phyloP scores from a whole-genome alignment of 257 asterid genomes.

The Plantago elongata region DNA sequence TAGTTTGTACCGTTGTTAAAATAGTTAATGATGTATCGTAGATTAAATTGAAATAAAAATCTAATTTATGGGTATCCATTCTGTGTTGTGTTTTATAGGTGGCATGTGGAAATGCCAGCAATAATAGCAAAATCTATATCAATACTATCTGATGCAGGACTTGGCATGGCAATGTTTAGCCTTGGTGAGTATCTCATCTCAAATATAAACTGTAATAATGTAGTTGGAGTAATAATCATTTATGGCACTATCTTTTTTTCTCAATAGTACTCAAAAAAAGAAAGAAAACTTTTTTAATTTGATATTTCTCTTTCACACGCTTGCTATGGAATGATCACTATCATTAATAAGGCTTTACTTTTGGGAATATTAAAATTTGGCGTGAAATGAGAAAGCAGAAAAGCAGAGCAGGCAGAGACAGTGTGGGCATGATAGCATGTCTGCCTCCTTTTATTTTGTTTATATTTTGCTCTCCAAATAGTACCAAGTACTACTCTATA shows the following conservation, averaged over 20 bases:
- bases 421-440: slow-evolving; percentile 49
- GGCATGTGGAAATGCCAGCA: slow-evolving; percentile 95
- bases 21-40: too few species aligned
- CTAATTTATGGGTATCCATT: not conserved
- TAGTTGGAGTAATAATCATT: slow-evolving; percentile 1
- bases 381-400: slow-evolving; percentile 22
- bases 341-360: slow-evolving; percentile 12
- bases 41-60: too few species aligned
- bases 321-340: slow-evolving; percentile 8
- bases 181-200: slow-evolving; percentile 77
- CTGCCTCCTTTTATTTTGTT: slow-evolving; percentile 23
- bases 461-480: slow-evolving; percentile 3
- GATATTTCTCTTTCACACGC: slow-evolving; percentile 10
- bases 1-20: too few species aligned
- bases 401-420: slow-evolving; percentile 24
- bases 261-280: too few species aligned
- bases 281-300: too few species aligned
- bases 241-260: not conserved
- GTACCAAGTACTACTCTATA: not conserved
- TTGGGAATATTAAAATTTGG: slow-evolving; percentile 15
- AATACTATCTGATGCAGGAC: slow-evolving; percentile 97
- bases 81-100: slow-evolving; percentile 32
- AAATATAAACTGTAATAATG: too few species aligned
- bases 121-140: slow-evolving; percentile 84
- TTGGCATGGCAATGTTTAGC: slow-evolving; percentile 99